These are phyloP conservation scores for Ustilago curta DNA, from an alignment of 1,284 basidiomycete species.

Conservation along the genomic window DNA sequence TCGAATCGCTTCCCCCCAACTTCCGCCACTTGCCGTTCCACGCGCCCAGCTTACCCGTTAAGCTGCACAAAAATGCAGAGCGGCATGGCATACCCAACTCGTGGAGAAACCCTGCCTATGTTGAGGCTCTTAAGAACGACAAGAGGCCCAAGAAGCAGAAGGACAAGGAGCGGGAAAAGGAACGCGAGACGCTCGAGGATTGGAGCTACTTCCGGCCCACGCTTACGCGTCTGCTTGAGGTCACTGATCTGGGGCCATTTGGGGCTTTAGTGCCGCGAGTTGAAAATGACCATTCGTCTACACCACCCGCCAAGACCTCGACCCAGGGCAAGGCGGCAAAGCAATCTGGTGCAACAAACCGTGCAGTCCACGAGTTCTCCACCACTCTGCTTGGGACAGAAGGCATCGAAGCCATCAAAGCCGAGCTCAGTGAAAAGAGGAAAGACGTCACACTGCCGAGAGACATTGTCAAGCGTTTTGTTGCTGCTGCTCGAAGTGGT, in stretches of 20 bases:
- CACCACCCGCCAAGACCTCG: not conserved
- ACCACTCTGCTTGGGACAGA: conserved; percentile 17
- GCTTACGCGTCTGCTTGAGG: conserved; percentile 47
- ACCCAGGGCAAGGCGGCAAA: conserved; percentile 10
- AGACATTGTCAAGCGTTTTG: conserved; percentile 14
- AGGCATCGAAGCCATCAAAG: conserved; percentile 26
- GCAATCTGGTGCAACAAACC: not conserved
- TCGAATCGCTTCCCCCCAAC: conserved; percentile 34
- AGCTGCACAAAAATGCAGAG: not conserved
- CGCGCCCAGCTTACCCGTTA: conserved; percentile 19
- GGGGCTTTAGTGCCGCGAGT: conserved; percentile 17
- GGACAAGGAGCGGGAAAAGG: conserved; percentile 56
- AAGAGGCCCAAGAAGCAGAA: conserved; percentile 56
- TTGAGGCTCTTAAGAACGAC: conserved; percentile 52
- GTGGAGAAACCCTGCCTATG: conserved; percentile 42
- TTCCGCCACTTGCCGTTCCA: conserved; percentile 46
- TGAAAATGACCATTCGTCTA: not conserved
- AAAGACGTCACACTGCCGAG: conserved; percentile 10
- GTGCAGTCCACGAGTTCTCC: conserved; percentile 4
- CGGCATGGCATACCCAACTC: conserved; percentile 18
- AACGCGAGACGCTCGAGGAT: conserved; percentile 59
- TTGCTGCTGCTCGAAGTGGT: conserved; percentile 17
- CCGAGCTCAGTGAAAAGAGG: conserved; percentile 16
- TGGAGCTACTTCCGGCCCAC: conserved; percentile 62
- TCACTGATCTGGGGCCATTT: conserved; percentile 48